Percentiles rank a stretch among this genome's conserved stretches.
Conservation (phyloP, 345 rosid species). For the Acer campestre region DNA sequence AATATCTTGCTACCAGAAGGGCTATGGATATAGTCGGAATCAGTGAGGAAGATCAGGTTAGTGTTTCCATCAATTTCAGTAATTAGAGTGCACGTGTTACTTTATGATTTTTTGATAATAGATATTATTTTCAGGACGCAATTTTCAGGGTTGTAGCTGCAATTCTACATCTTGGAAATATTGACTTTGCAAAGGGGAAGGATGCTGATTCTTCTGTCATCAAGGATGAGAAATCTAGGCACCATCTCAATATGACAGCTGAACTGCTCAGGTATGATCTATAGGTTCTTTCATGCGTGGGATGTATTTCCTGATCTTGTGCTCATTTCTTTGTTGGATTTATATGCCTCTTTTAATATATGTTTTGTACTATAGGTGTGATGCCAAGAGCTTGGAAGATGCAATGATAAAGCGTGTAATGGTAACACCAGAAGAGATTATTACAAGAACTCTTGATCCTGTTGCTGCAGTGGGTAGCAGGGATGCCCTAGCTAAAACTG, state of each 20-base stretch:
- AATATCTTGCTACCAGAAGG: constrained; percentile 95
- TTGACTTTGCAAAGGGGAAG: constrained; percentile 88
- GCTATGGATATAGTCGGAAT: constrained; percentile 99
- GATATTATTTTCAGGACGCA: constrained; percentile 67
- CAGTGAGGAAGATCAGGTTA: constrained; percentile 95
- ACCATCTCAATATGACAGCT: constrained; percentile 78
- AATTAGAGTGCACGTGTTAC: constrained; percentile 17
- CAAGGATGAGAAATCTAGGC: constrained; percentile 88
- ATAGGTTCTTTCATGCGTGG: constrained; percentile 14
- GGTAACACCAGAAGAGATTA: constrained; percentile 99
- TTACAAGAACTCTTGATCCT: constrained; percentile 96
- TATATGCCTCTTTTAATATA: constrained; percentile 15
- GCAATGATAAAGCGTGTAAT: constrained; percentile 97
- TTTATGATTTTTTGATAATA: constrained; percentile 24
- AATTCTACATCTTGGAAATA: constrained; percentile 89
- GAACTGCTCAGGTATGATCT: constrained; percentile 81
- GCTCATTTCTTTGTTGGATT: constrained; percentile 23
- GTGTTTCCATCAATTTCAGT: constrained; percentile 29
- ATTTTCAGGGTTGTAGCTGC: constrained; percentile 98
- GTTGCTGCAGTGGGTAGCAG: constrained; percentile 80
- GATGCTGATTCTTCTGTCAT: constrained; percentile 91
- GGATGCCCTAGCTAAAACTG: constrained; percentile 96
- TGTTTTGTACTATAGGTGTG: constrained; percentile 55
- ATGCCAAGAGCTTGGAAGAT: constrained; percentile 89
- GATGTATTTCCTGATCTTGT: constrained; percentile 22